Conservation (phyloP, 164 flowering plant species). For the Umbilicus rupestris region DNA sequence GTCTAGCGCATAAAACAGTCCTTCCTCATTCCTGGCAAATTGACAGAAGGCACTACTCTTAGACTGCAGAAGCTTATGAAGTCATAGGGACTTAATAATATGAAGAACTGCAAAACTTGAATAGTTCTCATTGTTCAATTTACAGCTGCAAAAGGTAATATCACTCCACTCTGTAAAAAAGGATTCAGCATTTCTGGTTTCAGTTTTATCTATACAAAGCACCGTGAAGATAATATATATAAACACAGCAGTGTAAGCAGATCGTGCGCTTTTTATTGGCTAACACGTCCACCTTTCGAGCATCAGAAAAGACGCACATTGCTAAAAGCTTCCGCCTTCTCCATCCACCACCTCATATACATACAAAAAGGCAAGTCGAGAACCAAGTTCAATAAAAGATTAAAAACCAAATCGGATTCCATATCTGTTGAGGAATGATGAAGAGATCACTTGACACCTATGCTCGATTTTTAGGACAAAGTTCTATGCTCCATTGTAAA, state of each 20-base stretch:
- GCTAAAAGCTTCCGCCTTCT: background rate
- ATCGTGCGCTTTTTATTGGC: background rate
- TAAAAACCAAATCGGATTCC: no score
- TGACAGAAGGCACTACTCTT: background rate
- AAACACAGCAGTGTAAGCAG: background rate
- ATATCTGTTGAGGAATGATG: no score
- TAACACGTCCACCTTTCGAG: background rate
- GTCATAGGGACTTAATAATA: background rate
- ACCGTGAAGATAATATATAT: no score
- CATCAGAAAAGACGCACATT: background rate
- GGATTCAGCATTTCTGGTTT: no score
- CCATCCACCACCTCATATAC: background rate
- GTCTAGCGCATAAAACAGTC: slow-evolving; percentile 85
- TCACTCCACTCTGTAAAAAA: background rate
- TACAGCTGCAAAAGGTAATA: background rate
- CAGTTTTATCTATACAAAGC: background rate
- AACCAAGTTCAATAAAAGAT: no score
- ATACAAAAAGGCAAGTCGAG: no score
- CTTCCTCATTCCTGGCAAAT: slow-evolving; percentile 62
- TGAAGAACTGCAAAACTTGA: no score
- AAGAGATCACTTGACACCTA: no score
- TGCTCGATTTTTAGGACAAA: no score
- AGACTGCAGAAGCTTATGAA: background rate
- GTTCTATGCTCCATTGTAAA: background rate
- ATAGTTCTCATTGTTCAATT: no score